phyloP scores from a whole-genome alignment of 805 yeast species.

The Gaillardinia entomophila region DNA sequence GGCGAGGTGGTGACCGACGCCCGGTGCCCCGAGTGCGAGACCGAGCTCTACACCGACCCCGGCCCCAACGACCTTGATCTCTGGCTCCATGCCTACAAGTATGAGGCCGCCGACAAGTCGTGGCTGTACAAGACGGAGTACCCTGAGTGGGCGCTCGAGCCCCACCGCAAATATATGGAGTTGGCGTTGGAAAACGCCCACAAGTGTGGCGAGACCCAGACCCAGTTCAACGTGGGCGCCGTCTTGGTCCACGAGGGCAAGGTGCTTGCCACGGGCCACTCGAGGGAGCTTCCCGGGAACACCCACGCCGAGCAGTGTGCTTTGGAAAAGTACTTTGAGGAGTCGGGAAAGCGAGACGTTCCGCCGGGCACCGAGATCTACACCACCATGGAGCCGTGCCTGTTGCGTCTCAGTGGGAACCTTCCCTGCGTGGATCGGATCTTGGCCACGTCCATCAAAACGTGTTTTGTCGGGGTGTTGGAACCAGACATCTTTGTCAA shows the following conservation, averaged over 20 bases:
- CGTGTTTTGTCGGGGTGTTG: constrained; percentile 85
- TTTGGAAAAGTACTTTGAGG: constrained; percentile 58
- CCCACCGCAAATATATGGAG: constrained; percentile 60
- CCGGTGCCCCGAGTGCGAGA: constrained; percentile 59
- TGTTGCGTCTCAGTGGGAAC: constrained; percentile 83
- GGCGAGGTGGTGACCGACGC: constrained; percentile 67
- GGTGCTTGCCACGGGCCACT: constrained; percentile 75
- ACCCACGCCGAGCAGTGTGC: constrained; percentile 99
- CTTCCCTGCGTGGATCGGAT: constrained; percentile 83
- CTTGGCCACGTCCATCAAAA: constrained; percentile 47
- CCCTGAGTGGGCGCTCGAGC: constrained; percentile 77
- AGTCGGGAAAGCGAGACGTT: constrained; percentile 32
- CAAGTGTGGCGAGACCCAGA: constrained; percentile 73
- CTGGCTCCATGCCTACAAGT: constrained; percentile 88
- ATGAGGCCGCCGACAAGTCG: constrained; percentile 48
- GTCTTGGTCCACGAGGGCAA: constrained; percentile 57
- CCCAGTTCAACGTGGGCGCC: constrained; percentile 95
- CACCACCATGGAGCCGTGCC: constrained; percentile 98
- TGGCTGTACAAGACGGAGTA: constrained; percentile 75
- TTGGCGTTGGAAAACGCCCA: constrained; percentile 72
- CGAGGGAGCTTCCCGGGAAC: constrained; percentile 88
- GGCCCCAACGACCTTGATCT: constrained; percentile 80
- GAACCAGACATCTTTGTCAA: constrained; percentile 90
- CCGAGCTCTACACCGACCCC: constrained; percentile 79
- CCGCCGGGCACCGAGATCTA: constrained; percentile 79